Evolutionary conservation across 129 eudicot genomes (phyloP).

Genomic region (carrot (Daucus carota)): DNA sequence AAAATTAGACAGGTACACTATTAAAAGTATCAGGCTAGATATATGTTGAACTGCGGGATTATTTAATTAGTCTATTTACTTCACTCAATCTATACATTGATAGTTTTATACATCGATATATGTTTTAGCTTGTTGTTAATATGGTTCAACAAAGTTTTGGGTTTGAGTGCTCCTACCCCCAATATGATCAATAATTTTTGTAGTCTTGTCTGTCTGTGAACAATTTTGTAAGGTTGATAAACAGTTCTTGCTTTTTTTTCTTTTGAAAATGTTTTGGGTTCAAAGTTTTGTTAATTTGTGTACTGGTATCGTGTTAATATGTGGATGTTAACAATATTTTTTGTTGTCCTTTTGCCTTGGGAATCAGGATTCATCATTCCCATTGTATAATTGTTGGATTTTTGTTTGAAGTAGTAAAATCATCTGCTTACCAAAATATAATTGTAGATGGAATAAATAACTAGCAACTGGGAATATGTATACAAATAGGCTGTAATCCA

Average conservation of each 20-base stretch:
- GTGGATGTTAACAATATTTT: no score
- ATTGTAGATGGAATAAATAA: not conserved
- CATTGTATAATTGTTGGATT: not conserved
- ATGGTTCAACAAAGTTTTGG: not conserved
- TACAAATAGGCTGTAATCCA: not conserved
- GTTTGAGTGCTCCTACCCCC: not conserved
- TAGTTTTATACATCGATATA: no score
- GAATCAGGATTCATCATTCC: no score
- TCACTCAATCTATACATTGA: not conserved
- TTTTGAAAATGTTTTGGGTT: no score
- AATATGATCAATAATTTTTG: not conserved
- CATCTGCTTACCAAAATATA: not conserved
- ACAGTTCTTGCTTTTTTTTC: no score
- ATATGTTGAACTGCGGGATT: not conserved
- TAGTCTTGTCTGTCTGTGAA: not conserved
- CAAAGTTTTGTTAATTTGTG: no score
- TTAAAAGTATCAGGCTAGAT: not conserved
- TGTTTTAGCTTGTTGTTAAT: not conserved
- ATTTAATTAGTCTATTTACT: not conserved
- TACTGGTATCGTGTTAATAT: no score
- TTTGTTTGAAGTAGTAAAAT: not conserved
- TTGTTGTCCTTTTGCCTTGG: no score
- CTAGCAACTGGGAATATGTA: not conserved
- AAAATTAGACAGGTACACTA: constrained; percentile 81
- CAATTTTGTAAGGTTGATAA: not conserved